phyloP scores from a whole-genome alignment of 2,329 filamentous ascomycete genomes.

The Penicillium hordei region DNA sequence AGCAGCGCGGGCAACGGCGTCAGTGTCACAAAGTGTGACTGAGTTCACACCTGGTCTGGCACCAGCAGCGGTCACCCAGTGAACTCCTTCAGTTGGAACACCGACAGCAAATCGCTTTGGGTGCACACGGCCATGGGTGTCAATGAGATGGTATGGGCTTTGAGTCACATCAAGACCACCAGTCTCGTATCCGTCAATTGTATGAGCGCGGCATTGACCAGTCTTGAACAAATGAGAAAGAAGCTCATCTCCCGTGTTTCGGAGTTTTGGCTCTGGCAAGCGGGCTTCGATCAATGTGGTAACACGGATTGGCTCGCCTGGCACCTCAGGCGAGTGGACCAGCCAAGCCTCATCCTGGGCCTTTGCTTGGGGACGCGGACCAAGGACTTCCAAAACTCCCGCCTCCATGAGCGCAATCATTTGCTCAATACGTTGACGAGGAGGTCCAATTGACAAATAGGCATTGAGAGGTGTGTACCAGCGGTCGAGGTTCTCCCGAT shows the following conservation, averaged over 20 bases:
- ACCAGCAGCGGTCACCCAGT: neutral
- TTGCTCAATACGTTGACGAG: neutral
- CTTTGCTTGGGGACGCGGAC: neutral
- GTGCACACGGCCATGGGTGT: neutral
- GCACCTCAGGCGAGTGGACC: neutral
- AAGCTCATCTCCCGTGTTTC: neutral
- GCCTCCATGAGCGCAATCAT: neutral
- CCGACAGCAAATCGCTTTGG: neutral
- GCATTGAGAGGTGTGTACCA: neutral
- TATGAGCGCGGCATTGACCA: neutral
- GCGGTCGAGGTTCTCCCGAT: neutral
- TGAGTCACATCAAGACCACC: neutral
- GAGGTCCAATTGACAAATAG: neutral
- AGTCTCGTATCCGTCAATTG: neutral
- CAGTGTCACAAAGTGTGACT: neutral
- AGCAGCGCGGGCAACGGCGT: neutral
- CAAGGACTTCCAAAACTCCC: neutral
- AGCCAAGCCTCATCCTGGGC: neutral
- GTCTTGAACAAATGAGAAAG: neutral
- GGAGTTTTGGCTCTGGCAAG: neutral
- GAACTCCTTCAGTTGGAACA: neutral
- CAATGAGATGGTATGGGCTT: neutral
- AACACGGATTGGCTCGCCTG: neutral
- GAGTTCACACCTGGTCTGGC: neutral
- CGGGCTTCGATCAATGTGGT: neutral